A percentile compares a stretch with the other conserved stretches of the same genome.
Evolutionary conservation across 140 eudicot genomes (phyloP).

Genomic region (Cichorium intybus): DNA sequence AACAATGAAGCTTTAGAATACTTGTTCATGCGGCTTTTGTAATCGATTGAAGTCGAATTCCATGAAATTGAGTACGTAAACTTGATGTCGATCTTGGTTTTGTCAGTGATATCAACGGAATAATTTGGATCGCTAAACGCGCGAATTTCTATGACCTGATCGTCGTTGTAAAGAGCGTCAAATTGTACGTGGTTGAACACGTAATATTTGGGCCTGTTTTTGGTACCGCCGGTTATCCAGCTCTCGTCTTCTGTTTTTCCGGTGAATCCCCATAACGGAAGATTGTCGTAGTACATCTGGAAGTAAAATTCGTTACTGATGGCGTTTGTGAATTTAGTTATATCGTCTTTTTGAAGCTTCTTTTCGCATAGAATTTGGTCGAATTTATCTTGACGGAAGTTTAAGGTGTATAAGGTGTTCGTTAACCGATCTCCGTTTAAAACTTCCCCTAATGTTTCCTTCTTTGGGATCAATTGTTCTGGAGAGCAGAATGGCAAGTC

Average conservation of each 20-base stretch:
- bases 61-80: constrained; percentile 74
- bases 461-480: constrained; percentile 59
- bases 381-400: constrained; percentile 51
- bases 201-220: constrained; percentile 40
- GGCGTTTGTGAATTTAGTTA: constrained; percentile 61
- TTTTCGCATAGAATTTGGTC: constrained; percentile 48
- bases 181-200: constrained; percentile 70
- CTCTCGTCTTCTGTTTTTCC: constrained; percentile 69
- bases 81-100: constrained; percentile 39
- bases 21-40: constrained; percentile 63
- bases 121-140: constrained; percentile 89
- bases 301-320: constrained; percentile 63
- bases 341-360: constrained; percentile 47
- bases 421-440: constrained; percentile 69
- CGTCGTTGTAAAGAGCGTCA: constrained; percentile 59
- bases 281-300: constrained; percentile 89
- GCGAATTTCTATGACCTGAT: constrained; percentile 68
- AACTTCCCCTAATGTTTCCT: constrained; percentile 74
- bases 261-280: constrained; percentile 86
- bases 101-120: constrained; percentile 60
- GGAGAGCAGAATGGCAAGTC: constrained; percentile 90
- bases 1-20: constrained; percentile 54
- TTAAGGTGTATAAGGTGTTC: constrained; percentile 53
- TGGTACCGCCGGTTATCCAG: constrained; percentile 24
- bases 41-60: constrained; percentile 55